These are phyloP conservation scores for Eucalyptus melliodora DNA, from an alignment of 345 rosid species.

Conservation along the genomic window DNA sequence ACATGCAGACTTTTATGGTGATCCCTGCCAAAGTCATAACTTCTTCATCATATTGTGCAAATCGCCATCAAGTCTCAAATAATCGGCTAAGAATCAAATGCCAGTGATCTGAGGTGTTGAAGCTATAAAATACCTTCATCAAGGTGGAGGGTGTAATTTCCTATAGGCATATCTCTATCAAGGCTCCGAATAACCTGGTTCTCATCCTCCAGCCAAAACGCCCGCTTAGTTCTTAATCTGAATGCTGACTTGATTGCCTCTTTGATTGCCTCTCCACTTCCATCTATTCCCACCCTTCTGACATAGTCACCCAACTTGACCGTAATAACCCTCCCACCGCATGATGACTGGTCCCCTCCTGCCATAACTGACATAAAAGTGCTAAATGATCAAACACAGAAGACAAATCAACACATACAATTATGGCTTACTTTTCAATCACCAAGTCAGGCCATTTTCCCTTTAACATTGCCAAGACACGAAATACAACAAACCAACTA, in stretches of 20 bases:
- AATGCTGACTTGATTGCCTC: constrained; percentile 82
- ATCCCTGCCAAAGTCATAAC: neutral
- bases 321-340: constrained; percentile 77
- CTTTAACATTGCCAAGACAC: neutral
- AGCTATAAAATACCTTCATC: constrained; percentile 56
- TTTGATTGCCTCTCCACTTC: constrained; percentile 76
- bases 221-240: constrained; percentile 76
- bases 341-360: constrained; percentile 56
- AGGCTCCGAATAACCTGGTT: constrained; percentile 74
- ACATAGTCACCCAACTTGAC: constrained; percentile 89
- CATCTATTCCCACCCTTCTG: constrained; percentile 86
- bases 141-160: constrained; percentile 72
- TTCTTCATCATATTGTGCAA: neutral
- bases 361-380: neutral
- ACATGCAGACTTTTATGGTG: neutral
- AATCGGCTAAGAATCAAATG: neutral
- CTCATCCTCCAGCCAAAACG: constrained; percentile 98
- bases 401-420: neutral
- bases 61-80: neutral
- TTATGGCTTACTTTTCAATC: neutral
- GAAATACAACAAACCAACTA: neutral
- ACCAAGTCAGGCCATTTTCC: neutral
- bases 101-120: neutral
- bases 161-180: constrained; percentile 92
- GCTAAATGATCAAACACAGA: neutral